phyloP scores from a whole-genome alignment of 2,329 filamentous ascomycete genomes.

The Lachnellula arida region DNA sequence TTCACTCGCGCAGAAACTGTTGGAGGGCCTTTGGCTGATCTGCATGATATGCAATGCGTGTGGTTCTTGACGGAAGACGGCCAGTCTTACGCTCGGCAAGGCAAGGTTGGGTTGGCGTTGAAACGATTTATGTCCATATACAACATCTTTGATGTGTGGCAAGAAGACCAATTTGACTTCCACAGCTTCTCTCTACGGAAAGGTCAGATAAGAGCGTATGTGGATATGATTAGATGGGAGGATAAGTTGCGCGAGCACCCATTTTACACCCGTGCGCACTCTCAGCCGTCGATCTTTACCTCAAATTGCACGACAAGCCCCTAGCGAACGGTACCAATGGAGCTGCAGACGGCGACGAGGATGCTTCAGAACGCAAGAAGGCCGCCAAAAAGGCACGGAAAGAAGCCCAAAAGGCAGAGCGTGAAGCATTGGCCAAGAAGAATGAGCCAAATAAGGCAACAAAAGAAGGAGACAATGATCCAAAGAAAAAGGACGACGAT shows the following conservation, averaged over 20 bases:
- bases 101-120: slow-evolving; percentile 77
- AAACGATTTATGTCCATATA: slow-evolving; percentile 87
- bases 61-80: slow-evolving; percentile 97
- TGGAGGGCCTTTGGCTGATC: slow-evolving; percentile 82
- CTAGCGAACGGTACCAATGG: slow-evolving; percentile 60
- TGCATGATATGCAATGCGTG: slow-evolving; percentile 97
- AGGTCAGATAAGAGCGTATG: slow-evolving; percentile 88
- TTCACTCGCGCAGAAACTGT: slow-evolving; percentile 90
- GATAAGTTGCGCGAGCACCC: slow-evolving; percentile 87
- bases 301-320: slow-evolving; percentile 73
- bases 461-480: slow-evolving; percentile 55
- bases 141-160: slow-evolving; percentile 95
- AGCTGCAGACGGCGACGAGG: slow-evolving; percentile 45
- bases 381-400: slow-evolving; percentile 86
- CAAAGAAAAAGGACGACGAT: slow-evolving; percentile 87
- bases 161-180: slow-evolving; percentile 98
- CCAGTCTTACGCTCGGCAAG: slow-evolving; percentile 78
- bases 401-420: slow-evolving; percentile 68
- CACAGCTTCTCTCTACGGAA: slow-evolving; percentile 97
- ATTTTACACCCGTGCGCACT: slow-evolving; percentile 85
- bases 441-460: slow-evolving; percentile 75
- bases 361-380: slow-evolving; percentile 73
- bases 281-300: slow-evolving; percentile 74
- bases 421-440: slow-evolving; percentile 76
- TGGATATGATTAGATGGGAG: slow-evolving; percentile 97